Conservation (phyloP, 148 eudicot genomes). For the Beta vulgaris region DNA sequence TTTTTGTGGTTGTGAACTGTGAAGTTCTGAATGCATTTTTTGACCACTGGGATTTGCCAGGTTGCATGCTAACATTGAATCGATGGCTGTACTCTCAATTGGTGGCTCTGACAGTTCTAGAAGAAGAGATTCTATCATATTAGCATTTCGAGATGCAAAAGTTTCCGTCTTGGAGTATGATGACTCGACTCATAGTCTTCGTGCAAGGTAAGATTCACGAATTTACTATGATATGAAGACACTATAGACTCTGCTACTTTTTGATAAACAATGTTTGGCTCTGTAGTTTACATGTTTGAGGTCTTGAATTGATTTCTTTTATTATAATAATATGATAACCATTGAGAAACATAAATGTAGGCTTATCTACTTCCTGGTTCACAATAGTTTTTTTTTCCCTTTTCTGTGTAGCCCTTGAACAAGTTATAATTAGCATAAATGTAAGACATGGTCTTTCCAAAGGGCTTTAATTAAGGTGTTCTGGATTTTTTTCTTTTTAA, state of each 20-base stretch:
- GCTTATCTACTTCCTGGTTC: background rate
- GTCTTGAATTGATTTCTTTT: background rate
- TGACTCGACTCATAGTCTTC: conserved; percentile 78
- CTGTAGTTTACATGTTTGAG: background rate
- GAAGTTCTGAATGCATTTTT: background rate
- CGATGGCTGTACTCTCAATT: conserved; percentile 58
- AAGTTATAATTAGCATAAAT: background rate
- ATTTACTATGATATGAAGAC: background rate
- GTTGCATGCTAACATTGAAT: conserved; percentile 94
- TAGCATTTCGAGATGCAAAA: conserved; percentile 81
- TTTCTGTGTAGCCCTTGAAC: background rate
- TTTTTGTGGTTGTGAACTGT: background rate
- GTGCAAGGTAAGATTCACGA: conserved; percentile 58
- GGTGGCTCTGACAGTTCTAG: conserved; percentile 63
- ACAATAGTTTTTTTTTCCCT: background rate
- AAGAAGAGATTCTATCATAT: conserved; percentile 84
- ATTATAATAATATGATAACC: too few species aligned
- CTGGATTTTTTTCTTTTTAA: too few species aligned
- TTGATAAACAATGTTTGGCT: background rate
- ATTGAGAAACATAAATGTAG: too few species aligned
- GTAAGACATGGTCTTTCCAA: background rate
- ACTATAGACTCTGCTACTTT: background rate
- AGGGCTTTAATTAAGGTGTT: too few species aligned
- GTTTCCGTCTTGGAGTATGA: conserved; percentile 86
- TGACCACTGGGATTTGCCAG: conserved; percentile 35